Evolutionary conservation across 2,329 filamentous ascomycete species (phyloP), one percentile per base, ranked within the genome.

Genomic region (Balansia obtecta): DNA sequence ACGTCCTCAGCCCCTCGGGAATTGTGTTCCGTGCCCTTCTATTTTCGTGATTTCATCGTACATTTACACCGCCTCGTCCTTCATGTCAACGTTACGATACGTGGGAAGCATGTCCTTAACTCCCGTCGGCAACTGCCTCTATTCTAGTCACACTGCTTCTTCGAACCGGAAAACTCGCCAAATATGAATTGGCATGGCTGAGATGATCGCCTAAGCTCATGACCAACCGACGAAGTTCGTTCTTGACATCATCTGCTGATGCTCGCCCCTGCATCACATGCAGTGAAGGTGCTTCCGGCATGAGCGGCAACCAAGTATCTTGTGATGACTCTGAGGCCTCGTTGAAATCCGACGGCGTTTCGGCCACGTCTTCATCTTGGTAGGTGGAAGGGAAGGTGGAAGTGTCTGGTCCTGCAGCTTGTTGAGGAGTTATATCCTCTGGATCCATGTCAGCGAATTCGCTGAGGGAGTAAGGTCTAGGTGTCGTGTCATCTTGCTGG

Each of bases 251-350:
- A 22, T 72, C 71, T 4, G 68, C 61, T 0, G 73, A 71, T 0
- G 75, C 75, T 33, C 71, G 68, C 2, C 75, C 75, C 58, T 80
- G 76, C 68, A 81, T 73, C 40, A 78, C 75, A 48, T 70, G 68
- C 2, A 69, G 62, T 1, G 73, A 71, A 1, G 77, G 77, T 10
- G 73, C 71, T 2, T 65, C 64, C 4, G 70, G 73, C 22, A 67
- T 63, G 2, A 63, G 66, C 16, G 68, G 70, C 50, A 70, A 57
- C 18, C 52, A 45, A 13, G 51, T 48, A 15, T 57, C 58, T 39
- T 55, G 49, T 38, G 56, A 51, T 4, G 20, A 18, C 18, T 47
- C 43, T 15, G 20, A 33, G 16, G 50, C 50, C 39, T 59, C 54
- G 37, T 55, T 54, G 16, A 56, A 53, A 30, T 47, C 53, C 37